Percentiles rank a stretch among this genome's conserved stretches.
Evolutionary conservation across 208 protist species (phyloP).

Genomic region (Leishmania turanica): DNA sequence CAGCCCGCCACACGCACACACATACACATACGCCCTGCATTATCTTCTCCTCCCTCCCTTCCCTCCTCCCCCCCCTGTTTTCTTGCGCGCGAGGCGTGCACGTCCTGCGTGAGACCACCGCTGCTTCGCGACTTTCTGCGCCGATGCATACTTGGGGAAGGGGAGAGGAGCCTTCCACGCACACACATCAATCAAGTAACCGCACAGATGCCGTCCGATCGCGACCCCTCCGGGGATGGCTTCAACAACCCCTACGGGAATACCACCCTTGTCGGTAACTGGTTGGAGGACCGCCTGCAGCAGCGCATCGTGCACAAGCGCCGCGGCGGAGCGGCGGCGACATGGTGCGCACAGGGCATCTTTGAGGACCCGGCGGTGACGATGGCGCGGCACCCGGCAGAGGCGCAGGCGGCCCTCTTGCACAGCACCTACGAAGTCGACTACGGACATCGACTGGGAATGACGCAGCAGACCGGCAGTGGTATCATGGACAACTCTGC

Average conservation of each 20-base stretch:
- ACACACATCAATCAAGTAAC: not conserved
- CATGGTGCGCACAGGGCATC: conserved; percentile 14
- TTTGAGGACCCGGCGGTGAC: conserved; percentile 24
- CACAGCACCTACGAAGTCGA: conserved; percentile 28
- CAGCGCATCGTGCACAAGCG: conserved; percentile 1
- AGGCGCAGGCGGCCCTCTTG: conserved; percentile 10
- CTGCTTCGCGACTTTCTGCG: not conserved
- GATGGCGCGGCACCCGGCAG: not conserved
- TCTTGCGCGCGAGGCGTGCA: not conserved
- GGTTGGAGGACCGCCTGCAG: conserved; percentile 53
- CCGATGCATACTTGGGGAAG: not conserved
- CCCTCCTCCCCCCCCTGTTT: not conserved
- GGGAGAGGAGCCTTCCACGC: not conserved
- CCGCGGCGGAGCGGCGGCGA: not conserved
- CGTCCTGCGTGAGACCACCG: too few species aligned
- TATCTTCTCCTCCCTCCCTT: not conserved
- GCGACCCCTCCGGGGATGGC: not conserved
- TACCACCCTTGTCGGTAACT: conserved; percentile 71
- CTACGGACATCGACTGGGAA: conserved; percentile 9
- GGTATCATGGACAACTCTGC: not conserved
- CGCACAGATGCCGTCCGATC: not conserved
- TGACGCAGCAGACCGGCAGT: not conserved
- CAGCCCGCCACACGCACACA: not conserved
- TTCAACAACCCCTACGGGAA: conserved; percentile 75
- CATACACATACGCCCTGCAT: not conserved